These are phyloP conservation scores for Suillus hirtellus DNA, from an alignment of 768 basidiomycete species.

Conservation along the genomic window DNA sequence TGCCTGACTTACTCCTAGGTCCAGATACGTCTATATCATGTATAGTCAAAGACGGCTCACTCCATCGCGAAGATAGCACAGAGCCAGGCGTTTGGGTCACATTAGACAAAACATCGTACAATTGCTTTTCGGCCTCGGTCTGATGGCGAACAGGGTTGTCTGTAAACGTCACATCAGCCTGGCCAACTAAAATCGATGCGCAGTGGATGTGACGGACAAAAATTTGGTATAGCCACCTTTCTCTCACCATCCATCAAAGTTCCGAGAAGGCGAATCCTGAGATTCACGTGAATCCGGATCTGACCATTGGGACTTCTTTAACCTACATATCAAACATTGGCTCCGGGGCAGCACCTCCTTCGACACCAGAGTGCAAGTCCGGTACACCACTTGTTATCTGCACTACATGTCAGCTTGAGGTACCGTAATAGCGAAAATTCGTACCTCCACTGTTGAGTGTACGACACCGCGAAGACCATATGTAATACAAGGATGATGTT, in stretches of 20 bases:
- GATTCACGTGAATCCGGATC: neutral
- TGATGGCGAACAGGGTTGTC: slow-evolving; percentile 77
- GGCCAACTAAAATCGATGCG: neutral
- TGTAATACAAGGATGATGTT: slow-evolving; percentile 89
- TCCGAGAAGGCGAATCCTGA: slow-evolving; percentile 76
- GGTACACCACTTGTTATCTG: slow-evolving; percentile 72
- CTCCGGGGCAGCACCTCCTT: slow-evolving; percentile 85
- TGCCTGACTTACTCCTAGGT: slow-evolving; percentile 58
- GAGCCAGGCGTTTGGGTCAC: slow-evolving; percentile 69
- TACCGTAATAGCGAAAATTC: slow-evolving; percentile 1
- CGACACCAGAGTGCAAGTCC: slow-evolving; percentile 92
- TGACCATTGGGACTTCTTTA: neutral
- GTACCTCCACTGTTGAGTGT: slow-evolving; percentile 77
- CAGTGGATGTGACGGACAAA: slow-evolving; percentile 59
- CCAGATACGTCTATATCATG: slow-evolving; percentile 85
- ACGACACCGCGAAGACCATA: slow-evolving; percentile 95
- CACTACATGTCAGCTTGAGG: neutral
- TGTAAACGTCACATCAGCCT: slow-evolving; percentile 28
- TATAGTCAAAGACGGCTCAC: slow-evolving; percentile 87
- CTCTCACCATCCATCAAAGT: slow-evolving; percentile 61
- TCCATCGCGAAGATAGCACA: slow-evolving; percentile 78
- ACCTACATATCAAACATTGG: slow-evolving; percentile 91
- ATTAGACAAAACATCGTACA: slow-evolving; percentile 68
- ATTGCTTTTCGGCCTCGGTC: slow-evolving; percentile 62
- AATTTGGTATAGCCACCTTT: slow-evolving; percentile 70